These are phyloP conservation scores for carrot (Daucus carota) DNA, from an alignment of 129 eudicot genomes.

Conservation along the genomic window DH1_v3.0 NC_030388.2:27508501-27509000, in stretches of 20 bases:
- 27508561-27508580: slow-evolving; percentile 65
- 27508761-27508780: slow-evolving; percentile 86
- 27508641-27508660: slow-evolving; percentile 87
- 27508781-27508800: slow-evolving; percentile 37
- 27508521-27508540: slow-evolving; percentile 20
- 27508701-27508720: slow-evolving; percentile 78
- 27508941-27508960: not conserved
- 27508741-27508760: slow-evolving; percentile 58
- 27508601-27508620: slow-evolving; percentile 76
- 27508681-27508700: slow-evolving; percentile 77
- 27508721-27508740: slow-evolving; percentile 73
- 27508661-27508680: slow-evolving; percentile 74
- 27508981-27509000: not conserved
- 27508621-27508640: slow-evolving; percentile 65
- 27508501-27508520: slow-evolving; percentile 6
- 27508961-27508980: not conserved
- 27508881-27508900: not conserved
- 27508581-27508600: slow-evolving; percentile 86
- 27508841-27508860: slow-evolving; percentile 43
- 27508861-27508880: not conserved
- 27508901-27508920: not conserved
- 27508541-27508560: slow-evolving; percentile 40
- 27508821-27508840: slow-evolving; percentile 29
- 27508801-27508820: slow-evolving; percentile 30
- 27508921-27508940: not conserved